Evolutionary conservation across 176 grass and related monocot genomes (phyloP), one percentile per base, ranked within the genome.

Genomic region (Thalia dealbata): DNA sequence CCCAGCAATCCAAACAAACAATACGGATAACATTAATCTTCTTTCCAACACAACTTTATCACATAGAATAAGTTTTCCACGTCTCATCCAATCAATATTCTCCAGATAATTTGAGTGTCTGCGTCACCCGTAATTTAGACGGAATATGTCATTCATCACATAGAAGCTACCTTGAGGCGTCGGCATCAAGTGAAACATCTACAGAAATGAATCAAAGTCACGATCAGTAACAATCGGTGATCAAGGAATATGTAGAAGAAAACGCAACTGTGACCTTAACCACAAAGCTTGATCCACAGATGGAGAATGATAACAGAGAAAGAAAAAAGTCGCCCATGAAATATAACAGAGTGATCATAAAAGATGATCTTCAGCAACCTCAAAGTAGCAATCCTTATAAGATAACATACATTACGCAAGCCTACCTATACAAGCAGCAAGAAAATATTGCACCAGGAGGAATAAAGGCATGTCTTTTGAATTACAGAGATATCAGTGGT

Each of bases 171-270:
- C 69, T 43, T 71, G 69, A 50, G 69, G 45, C 29, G 45, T 71
- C 28, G 69, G 69, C 14, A 71, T 71, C 69, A 71, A 26, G 6
- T 71, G 69, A 28, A 71, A 71, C 69, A 50, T 71, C 69, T 71
- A 13, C 63, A 66, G 23, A 52, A 52, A 21, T 19, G 51, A 21
- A 18, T 52, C 18, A 52, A 52, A 18, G 16, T 18, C 54, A 58
- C 54, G 19, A 58, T 58, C 54, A 58, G 54, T 23, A 58, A 58
- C 54, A 58, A 8, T 58, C 54, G 19, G 19, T 23, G 54, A 58
- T 58, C 21, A n/a, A 23, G 16, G 7, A 58, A 58, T 16, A 58
- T 58, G 54, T 7, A 58, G 22, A 58, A 7, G 0, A 6, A 56
- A 56, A 1, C 1, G 1, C 7, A 1, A 22, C 19, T 56, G 54